A percentile compares a stretch with the other conserved stretches of the same genome.
Evolutionary conservation across 73 alveolate genomes (phyloP).

Genomic region (Tetrahymena malaccensis): DNA sequence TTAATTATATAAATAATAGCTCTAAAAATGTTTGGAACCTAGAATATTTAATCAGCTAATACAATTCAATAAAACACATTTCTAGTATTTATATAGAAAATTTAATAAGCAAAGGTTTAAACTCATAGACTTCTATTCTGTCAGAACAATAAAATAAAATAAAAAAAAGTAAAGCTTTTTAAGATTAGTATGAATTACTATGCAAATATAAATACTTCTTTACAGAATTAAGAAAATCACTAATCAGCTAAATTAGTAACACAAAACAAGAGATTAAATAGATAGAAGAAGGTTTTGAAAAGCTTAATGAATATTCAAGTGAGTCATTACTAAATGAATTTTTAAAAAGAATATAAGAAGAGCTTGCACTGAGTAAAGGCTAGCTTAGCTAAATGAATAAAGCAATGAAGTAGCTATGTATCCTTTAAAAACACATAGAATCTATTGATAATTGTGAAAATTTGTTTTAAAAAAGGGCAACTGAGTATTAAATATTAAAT

Average conservation of each 20-base stretch:
- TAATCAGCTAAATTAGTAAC: neutral
- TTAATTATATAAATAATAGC: neutral
- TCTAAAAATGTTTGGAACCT: neutral
- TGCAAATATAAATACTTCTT: neutral
- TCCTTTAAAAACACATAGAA: neutral
- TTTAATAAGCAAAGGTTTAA: neutral
- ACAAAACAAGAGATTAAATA: neutral
- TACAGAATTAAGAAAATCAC: neutral
- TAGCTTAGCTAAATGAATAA: neutral
- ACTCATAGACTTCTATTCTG: neutral
- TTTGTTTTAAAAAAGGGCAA: neutral
- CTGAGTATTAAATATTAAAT: neutral
- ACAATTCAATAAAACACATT: neutral
- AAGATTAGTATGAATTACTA: neutral
- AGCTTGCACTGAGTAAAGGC: neutral
- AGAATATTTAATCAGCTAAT: neutral
- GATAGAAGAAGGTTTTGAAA: neutral
- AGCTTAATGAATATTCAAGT: neutral
- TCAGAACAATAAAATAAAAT: neutral
- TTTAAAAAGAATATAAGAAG: neutral
- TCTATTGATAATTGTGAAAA: neutral
- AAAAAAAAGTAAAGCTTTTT: neutral
- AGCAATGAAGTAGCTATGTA: neutral
- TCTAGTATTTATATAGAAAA: neutral
- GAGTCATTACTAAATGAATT: neutral